Percentiles rank a stretch among this genome's conserved stretches.
Evolutionary conservation across 306 rosid genomes (phyloP).

Genomic region (Citrullus colocynthis): DNA sequence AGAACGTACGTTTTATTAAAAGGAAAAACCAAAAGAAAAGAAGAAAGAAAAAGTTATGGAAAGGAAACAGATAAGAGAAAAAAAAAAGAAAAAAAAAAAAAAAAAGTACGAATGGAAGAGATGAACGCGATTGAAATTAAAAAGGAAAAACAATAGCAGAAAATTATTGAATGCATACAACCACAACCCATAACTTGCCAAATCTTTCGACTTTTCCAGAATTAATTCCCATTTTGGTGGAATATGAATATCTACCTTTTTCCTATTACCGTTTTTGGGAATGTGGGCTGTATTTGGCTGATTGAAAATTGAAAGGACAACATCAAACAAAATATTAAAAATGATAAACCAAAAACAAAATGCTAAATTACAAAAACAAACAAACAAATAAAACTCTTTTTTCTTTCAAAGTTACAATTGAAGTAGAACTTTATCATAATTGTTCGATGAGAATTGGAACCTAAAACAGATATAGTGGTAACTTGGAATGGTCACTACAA

Average conservation of each 20-base stretch:
- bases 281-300: conserved; percentile 2
- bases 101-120: neutral
- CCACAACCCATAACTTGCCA: neutral
- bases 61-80: neutral
- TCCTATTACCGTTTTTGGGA: neutral
- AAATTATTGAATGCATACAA: neutral
- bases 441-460: too few species aligned
- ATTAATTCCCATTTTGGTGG: neutral
- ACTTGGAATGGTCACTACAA: too few species aligned
- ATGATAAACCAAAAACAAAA: too few species aligned
- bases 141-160: neutral
- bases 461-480: too few species aligned
- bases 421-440: too few species aligned
- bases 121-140: neutral
- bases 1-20: neutral
- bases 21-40: neutral
- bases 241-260: conserved; percentile 5
- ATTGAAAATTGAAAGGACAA: conserved; percentile 5
- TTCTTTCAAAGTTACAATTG: too few species aligned
- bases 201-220: neutral
- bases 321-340: neutral
- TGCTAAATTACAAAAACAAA: too few species aligned
- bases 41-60: neutral
- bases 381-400: too few species aligned
- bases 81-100: neutral